Evolutionary conservation across 176 grass and related monocot species (phyloP), one percentile per base, ranked within the genome.

Genomic region (Raddia distichophylla): DNA sequence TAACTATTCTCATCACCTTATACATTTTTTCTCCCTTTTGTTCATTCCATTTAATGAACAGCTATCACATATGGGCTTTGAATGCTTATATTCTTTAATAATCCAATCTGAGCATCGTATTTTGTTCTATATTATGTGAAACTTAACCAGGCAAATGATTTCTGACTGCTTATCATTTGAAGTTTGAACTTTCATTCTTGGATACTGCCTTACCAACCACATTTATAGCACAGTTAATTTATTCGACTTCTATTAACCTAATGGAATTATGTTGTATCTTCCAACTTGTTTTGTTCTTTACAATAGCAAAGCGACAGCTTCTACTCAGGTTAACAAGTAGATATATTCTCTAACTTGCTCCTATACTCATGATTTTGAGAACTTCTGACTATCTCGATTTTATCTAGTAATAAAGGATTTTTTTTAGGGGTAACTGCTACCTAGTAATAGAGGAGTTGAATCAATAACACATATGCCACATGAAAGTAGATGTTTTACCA

Each of bases 101-200:
- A 16, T 67, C 3, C 8, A 80, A 16, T 51, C 3, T 7, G 3
- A 33, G 7, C 35, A 22, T 54, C 53, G 35, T 37, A 33, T 11
- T 80, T 60, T 19, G 8, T 45, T 54, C 6, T 62, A 47, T 56
- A 54, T 49, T 53, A 33, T 18, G 3, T 43, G 3, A 62, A 45
- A 22, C 42, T 71, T 58, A 60, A 59, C 73, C n/a, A 15, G 10
- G 9, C 1, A 10, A 9, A 79, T 6, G 5, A 16, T 80, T 32
- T 4, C 19, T 45, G 45, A 8, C 46, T 37, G 4, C 17, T 77
- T 48, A 7, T 37, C 20, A 15, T 47, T 81, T 76, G 13, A 68
- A 86, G 16, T 47, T 81, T 76, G 13, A 68, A 86, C 65, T 44
- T 10, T 54, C 19, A 68, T 40, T 43, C 8, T 10, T 6, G 12